These are phyloP conservation scores for Misopates orontium DNA, from an alignment of 257 asterid species.

Conservation along the genomic window DNA sequence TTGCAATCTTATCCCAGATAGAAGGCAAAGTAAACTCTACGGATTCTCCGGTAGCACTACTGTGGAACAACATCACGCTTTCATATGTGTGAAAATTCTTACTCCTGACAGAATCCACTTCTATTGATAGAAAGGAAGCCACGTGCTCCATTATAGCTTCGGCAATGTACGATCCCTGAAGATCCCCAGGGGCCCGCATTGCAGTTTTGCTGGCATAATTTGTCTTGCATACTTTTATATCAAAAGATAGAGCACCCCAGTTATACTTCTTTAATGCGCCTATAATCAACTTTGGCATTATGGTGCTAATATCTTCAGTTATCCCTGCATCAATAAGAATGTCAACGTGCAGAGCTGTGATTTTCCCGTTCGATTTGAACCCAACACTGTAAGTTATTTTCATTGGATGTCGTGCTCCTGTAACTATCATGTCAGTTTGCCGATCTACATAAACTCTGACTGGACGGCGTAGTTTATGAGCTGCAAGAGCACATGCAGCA, in stretches of 20 bases:
- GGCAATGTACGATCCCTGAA: constrained; percentile 66
- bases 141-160: constrained; percentile 67
- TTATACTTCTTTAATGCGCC: constrained; percentile 53
- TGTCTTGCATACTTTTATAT: constrained; percentile 66
- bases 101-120: constrained; percentile 50
- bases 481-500: constrained; percentile 79
- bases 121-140: constrained; percentile 47
- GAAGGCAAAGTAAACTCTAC: constrained; percentile 55
- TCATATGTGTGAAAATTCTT: constrained; percentile 59
- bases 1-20: constrained; percentile 57
- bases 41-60: constrained; percentile 36
- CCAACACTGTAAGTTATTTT: constrained; percentile 65
- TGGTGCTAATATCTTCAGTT: constrained; percentile 53
- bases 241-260: constrained; percentile 72
- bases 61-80: constrained; percentile 50
- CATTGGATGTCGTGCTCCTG: constrained; percentile 81
- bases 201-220: constrained; percentile 59
- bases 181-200: constrained; percentile 75
- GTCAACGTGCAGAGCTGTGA: constrained; percentile 66
- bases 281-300: constrained; percentile 34
- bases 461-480: constrained; percentile 62
- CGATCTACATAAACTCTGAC: constrained; percentile 61
- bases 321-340: constrained; percentile 64
- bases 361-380: constrained; percentile 59
- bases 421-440: constrained; percentile 67